Base-by-base conservation (phyloP, 2,329 filamentous ascomycete genomes). In the Aspergillus melleus region DNA sequence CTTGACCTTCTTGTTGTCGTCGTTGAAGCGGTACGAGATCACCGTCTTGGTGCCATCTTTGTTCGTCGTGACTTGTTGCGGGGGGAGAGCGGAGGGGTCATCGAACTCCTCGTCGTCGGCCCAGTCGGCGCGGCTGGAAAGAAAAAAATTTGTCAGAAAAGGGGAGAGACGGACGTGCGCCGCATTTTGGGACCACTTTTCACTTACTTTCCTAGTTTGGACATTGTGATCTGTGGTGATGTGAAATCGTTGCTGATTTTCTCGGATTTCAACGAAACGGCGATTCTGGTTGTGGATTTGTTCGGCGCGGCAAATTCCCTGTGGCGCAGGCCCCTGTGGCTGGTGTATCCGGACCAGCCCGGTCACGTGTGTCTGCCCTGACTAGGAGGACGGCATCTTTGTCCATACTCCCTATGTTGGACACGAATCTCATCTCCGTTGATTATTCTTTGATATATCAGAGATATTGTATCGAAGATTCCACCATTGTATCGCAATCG, bases 31-130 rank as follows among this genome's bases (percentile, higher is more conserved):
- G 83, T 91, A 96, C 64, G 90, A 91, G 74, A 96, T 89, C 70
- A 95, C 90, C 51, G 96, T 99, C 82, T 97, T 96, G 72, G 92
- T 96, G 76, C 96, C 95, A 79, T 99, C 95, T 82, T 97, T 96
- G 87, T 99, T 98, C 77, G 89, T 90, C 77, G 92, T 94, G 70
- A 94, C 90, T 81, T 95, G 90, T 69, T 91, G 88, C 69, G 90
- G 86, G 62, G 95, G 95, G 70, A 99, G 90, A 68, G 86, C 82
- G 81, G 90, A 86, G 79, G 95, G 90, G 80, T 92, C 89, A 74
- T 94, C 91, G 76, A 96, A 92, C 69, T 89, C 87, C 71, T 88
- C 85, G 76, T 95, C 91, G 82, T 98, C 95, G 77, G 95, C 94
- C 94, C 94, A 98, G 85, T 97, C 93, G 74, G 84, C 84, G 73